Evolutionary conservation across 129 eudicot species (phyloP).

Genomic region (Calendula officinalis): DNA sequence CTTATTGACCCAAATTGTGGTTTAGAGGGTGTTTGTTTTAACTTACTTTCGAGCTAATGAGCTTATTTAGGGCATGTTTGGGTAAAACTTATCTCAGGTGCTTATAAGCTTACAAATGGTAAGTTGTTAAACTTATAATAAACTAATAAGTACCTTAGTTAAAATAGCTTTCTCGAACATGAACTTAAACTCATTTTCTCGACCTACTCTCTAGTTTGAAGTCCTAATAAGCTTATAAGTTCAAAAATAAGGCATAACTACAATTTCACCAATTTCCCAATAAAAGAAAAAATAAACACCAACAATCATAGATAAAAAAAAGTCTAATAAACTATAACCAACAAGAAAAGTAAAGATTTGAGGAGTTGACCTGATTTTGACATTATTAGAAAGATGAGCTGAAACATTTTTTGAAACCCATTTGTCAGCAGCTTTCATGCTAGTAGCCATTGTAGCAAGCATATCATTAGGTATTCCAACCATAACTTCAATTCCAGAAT

Average conservation of each 20-base stretch:
- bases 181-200: too few relatives aligned
- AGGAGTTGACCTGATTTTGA: constrained; percentile 47
- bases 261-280: neutral
- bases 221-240: too few relatives aligned
- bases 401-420: constrained; percentile 85
- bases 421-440: constrained; percentile 61
- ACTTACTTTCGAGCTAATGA: too few relatives aligned
- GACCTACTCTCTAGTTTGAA: too few relatives aligned
- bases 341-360: neutral
- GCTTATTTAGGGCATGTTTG: too few relatives aligned
- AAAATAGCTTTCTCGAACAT: too few relatives aligned
- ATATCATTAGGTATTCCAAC: constrained; percentile 86
- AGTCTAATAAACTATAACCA: neutral
- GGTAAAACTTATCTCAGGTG: too few relatives aligned
- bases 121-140: too few relatives aligned
- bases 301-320: constrained; percentile 2
- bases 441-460: constrained; percentile 49
- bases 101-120: too few relatives aligned
- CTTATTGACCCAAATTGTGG: neutral
- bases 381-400: constrained; percentile 51
- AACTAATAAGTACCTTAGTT: too few relatives aligned
- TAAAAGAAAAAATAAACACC: neutral
- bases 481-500: constrained; percentile 79
- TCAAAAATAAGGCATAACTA: too few relatives aligned
- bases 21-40: too few relatives aligned